Base-by-base conservation (phyloP, 2,329 filamentous ascomycete genomes). In the Penicillium sp. region DNA sequence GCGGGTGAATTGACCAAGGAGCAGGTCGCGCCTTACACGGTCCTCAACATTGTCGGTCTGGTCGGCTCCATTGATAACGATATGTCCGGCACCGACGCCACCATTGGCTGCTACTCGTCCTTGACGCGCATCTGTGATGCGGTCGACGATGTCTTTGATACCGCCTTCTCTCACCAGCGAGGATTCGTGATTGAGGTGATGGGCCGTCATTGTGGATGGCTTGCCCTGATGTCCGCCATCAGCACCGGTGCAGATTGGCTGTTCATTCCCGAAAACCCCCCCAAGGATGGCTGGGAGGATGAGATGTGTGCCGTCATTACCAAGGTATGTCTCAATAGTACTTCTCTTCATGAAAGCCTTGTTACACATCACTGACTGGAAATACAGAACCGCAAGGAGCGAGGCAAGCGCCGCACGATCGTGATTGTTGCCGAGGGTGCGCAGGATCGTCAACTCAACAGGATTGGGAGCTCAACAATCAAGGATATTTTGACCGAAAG, bases 11-110 rank as follows among this genome's bases (percentile, higher is more conserved):
- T 97, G 67, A 88, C 85, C 7, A 69, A 80, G 44, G 84, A 88
- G 55, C 88, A 96, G 72, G 78, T 91, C 58, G 81, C 86, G 46
- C 89, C 90, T 2, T 96, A 92, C 82, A 84, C 85, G 69, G 87
- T 96, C 66, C 85, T 99, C 71, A 99, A 98, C 77, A 96, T 99
- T 65, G 93, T 98, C 53, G 95, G 95, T 48, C 81, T 98, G 51
- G 95, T 99, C 27, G 95, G 95, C 57, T 96, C 92, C 53, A 99
- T 99, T 71, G 95, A 99, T 82, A 99, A 99, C 73, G 95, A 99
- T 72, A 89, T 99, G 77, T 96, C 93, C 50, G 92, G 92, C 63
- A 99, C 95, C 13, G 95, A 99, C 76, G 93, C 95, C 58, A 99
- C 95, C 31, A 97, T 99, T 73, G 95, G 95, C 55, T 96, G 91